Evolutionary conservation across 2,329 filamentous ascomycete species (phyloP).

Genomic region (Cordyceps javanica): DNA sequence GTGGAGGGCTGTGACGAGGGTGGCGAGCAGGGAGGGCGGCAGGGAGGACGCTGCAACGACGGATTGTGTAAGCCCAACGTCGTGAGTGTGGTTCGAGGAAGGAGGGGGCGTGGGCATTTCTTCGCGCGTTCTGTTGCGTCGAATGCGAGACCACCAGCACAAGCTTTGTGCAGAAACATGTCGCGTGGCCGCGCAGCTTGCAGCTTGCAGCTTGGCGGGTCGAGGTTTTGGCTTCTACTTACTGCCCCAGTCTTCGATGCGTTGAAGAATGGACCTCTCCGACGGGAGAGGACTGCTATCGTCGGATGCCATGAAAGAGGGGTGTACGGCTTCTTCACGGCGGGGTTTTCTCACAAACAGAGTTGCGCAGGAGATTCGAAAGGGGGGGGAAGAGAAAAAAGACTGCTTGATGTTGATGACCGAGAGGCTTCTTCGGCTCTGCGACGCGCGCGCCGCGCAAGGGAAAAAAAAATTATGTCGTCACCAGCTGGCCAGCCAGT

Average conservation of each 20-base stretch:
- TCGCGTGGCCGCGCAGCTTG: background rate
- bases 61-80: background rate
- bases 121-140: background rate
- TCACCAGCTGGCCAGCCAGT: background rate
- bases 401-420: background rate
- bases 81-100: background rate
- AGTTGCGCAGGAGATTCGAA: too few species aligned
- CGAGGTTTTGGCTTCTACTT: slow-evolving; percentile 23
- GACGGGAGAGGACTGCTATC: slow-evolving; percentile 19
- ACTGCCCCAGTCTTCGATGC: slow-evolving; percentile 44
- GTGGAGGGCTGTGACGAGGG: slow-evolving; percentile 51
- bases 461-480: slow-evolving; percentile 9
- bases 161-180: too few species aligned
- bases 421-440: background rate
- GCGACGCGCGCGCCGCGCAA: too few species aligned
- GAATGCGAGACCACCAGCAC: too few species aligned
- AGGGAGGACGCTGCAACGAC: slow-evolving; percentile 44
- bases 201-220: background rate
- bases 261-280: slow-evolving; percentile 27
- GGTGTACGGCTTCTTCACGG: background rate
- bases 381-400: background rate
- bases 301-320: slow-evolving; percentile 24
- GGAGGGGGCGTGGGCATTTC: background rate
- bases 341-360: too few species aligned
- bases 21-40: slow-evolving; percentile 49